These are phyloP conservation scores for Lachancea dasiensis DNA, from an alignment of 805 yeast genomes.

Conservation along the genomic window DNA sequence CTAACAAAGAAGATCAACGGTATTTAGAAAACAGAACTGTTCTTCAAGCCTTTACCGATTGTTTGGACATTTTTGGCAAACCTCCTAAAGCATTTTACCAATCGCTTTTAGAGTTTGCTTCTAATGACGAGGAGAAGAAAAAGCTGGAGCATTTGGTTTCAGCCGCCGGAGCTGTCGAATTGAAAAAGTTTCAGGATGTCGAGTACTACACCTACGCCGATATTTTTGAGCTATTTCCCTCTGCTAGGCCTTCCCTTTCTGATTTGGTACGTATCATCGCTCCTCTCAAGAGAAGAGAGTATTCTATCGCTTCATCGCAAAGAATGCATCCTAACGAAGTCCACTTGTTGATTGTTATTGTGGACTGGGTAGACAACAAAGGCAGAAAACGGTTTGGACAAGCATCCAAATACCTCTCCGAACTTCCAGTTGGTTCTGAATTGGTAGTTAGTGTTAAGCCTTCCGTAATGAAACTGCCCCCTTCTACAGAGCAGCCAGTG, in stretches of 20 bases:
- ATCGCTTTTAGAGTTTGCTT: slow-evolving; percentile 64
- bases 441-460: slow-evolving; percentile 93
- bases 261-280: slow-evolving; percentile 70
- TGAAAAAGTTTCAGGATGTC: slow-evolving; percentile 79
- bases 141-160: slow-evolving; percentile 59
- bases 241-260: slow-evolving; percentile 70
- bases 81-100: slow-evolving; percentile 95
- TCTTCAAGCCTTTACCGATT: slow-evolving; percentile 72
- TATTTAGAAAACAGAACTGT: slow-evolving; percentile 70
- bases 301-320: slow-evolving; percentile 96
- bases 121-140: slow-evolving; percentile 60
- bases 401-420: slow-evolving; percentile 85
- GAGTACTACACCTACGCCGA: slow-evolving; percentile 79
- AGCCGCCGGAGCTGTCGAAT: slow-evolving; percentile 75
- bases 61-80: slow-evolving; percentile 84
- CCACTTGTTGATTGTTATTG: slow-evolving; percentile 88
- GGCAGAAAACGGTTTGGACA: slow-evolving; percentile 90
- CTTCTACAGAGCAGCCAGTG: slow-evolving; percentile 79
- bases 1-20: slow-evolving; percentile 56
- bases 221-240: slow-evolving; percentile 67
- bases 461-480: slow-evolving; percentile 94
- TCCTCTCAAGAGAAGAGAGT: slow-evolving; percentile 93
- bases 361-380: slow-evolving; percentile 85
- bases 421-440: slow-evolving; percentile 72
- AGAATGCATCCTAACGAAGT: slow-evolving; percentile 85